Base-by-base conservation (phyloP, 2,329 filamentous ascomycete species). In the Stagonosporopsis rhizophila region DNA sequence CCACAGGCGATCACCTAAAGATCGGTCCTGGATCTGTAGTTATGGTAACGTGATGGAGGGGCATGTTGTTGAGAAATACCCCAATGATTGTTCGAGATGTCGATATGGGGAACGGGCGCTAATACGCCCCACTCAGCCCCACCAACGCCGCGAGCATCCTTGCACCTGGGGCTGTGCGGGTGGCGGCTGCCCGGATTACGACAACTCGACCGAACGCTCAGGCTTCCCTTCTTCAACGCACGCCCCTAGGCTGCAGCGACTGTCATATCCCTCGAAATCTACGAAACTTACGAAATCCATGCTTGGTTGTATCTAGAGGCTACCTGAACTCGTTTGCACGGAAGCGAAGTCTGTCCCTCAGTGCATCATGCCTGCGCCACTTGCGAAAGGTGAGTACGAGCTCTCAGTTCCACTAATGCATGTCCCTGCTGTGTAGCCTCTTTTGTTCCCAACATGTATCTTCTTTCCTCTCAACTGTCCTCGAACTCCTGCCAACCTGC, bases 341-440 rank as follows among this genome's bases (percentile, higher is more conserved):
- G 15, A n/a, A 32, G 25, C 30, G 23, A 37, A 28, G 17, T 20
- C 19, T 15, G 30, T 48, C 27, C 35, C 44, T 52, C 47, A 46
- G 48, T 48, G 17, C 35, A 58, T 32, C 50, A 77, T 77, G 75
- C 72, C 73, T 67, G 75, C 75, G 69, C 75, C 75, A 71, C 70
- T 76, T 62, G 74, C 74, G 55, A 77, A 76, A 75, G 75, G 75
- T 75, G 66, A 65, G 66, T 61, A 61, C 49, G 59, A 65, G 62
- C 42, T 56, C 41, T 39, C 64, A 65, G 52, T 53, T 56, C 25
- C 54, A 53, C 50, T 57, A 49, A 53, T 65, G 55, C 61, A 60
- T 56, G 45, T 41, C 32, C 51, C 64, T 67, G 66, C 56, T 57
- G 66, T 70, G 66, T 58, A 40, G 58, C 56, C 49, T 59, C 35